Percentiles rank a stretch among this genome's conserved stretches.
Conservation (phyloP, 306 rosid species). For the Pyrus communis region DNA sequence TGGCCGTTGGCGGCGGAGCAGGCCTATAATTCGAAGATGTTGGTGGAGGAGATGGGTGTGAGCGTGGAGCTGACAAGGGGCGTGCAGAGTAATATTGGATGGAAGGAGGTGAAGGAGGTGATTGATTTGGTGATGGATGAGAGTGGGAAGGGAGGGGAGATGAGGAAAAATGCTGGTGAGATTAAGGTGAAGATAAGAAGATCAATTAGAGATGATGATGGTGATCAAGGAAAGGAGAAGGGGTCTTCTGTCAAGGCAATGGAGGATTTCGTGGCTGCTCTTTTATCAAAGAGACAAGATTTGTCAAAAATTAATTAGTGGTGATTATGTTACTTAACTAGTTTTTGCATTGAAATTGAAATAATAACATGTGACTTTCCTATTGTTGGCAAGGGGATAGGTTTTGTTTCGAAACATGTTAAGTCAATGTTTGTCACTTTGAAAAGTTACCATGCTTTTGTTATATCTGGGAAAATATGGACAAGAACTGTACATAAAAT, state of each 20-base stretch:
- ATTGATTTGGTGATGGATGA: slow-evolving; percentile 33
- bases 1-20: slow-evolving; percentile 89
- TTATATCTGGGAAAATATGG: no score
- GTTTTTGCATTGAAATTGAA: no score
- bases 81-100: slow-evolving; percentile 15
- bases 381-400: no score
- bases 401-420: no score
- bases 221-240: not conserved
- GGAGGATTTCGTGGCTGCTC: slow-evolving; percentile 28
- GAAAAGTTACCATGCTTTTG: no score
- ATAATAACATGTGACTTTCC: no score
- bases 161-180: slow-evolving; percentile 37
- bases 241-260: slow-evolving; percentile 35
- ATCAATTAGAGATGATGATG: slow-evolving; percentile 27
- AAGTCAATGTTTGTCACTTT: no score
- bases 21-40: slow-evolving; percentile 61
- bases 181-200: slow-evolving; percentile 26
- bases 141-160: slow-evolving; percentile 38
- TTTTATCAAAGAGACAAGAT: not conserved
- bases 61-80: slow-evolving; percentile 46
- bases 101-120: not conserved
- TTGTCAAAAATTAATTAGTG: no score
- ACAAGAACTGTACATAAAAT: no score
- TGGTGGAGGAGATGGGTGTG: slow-evolving; percentile 65
- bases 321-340: no score